Percentiles rank a stretch among this genome's conserved stretches.
phyloP scores from a whole-genome alignment of 768 basidiomycete species.

The Termitomyces sp. region DNA sequence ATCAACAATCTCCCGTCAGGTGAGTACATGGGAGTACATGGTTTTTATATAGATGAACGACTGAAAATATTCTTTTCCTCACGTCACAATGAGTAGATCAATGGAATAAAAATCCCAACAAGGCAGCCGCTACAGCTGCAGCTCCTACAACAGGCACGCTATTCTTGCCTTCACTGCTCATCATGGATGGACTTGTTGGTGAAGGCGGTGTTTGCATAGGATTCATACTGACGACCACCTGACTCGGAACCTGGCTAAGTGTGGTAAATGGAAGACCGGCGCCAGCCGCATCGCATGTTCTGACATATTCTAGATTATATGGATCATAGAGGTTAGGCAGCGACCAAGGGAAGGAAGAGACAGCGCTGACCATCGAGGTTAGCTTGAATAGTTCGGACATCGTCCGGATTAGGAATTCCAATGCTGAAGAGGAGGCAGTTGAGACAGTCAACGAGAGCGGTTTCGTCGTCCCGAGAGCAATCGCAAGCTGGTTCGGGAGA shows the following conservation, averaged over 20 bases:
- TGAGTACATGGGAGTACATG: neutral
- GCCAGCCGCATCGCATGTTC: constrained; percentile 3
- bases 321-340: neutral
- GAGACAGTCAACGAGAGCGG: constrained; percentile 4
- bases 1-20: neutral
- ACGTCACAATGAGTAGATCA: neutral
- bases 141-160: neutral
- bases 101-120: constrained; percentile 3
- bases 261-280: neutral
- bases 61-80: neutral
- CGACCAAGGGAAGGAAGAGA: neutral
- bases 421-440: constrained; percentile 8
- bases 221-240: neutral
- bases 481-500: neutral
- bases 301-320: constrained; percentile 1
- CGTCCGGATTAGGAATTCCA: neutral
- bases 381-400: neutral
- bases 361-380: constrained; percentile 6
- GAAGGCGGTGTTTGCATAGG: neutral
- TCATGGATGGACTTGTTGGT: neutral
- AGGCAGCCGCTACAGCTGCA: neutral
- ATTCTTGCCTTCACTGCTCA: neutral
- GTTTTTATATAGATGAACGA: neutral
- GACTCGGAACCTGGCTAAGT: neutral
- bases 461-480: constrained; percentile 1